Evolutionary conservation across 345 rosid species (phyloP), one percentile per base, ranked within the genome.

Genomic region (Eucalyptus pumila): DNA sequence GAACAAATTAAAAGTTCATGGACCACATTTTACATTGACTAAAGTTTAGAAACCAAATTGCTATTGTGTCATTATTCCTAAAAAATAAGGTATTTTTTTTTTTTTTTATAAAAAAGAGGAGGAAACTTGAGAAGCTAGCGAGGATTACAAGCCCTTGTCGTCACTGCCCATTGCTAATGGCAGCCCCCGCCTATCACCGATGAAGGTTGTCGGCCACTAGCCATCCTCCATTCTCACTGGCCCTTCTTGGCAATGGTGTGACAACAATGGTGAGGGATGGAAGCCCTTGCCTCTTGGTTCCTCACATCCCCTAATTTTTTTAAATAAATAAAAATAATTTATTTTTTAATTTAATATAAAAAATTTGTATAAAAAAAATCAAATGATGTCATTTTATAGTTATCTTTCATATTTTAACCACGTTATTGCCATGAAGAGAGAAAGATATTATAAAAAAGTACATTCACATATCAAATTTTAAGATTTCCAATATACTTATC

Each of bases 161-260:
- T 52, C 4, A 0, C 4, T 52, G 2, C 2, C 27, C 62, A 56
- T 56, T 4, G 12, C 62, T 17, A 21, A 56, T 56, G 58, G 60
- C 60, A 56, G 5, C 26, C 60, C 56, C 17, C 9, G 0, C 56
- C 27, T 56, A 21, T 23, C 10, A 1, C 0, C 0, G 3, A 17
- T 23, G 13, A 24, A 8, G 62, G 11, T 9, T 56, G 27, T 23
- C 12, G 1, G 5, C 27, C 27, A 54, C 60, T 54, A 23, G 60
- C 62, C 62, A 52, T 19, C 56, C 10, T 17, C 24, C 24, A 17
- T 52, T 12, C 27, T 56, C 62, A 24, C 3, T 23, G 10, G 60
- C 60, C 60, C 26, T 56, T 56, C 11, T 56, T 4, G 1, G 9
- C 54, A 51, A 54, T 23, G 60, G 60, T 54, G 27, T 9, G 12